These are phyloP conservation scores for Arabis hirsuta DNA, from an alignment of 345 rosid genomes.

Conservation along the genomic window DNA sequence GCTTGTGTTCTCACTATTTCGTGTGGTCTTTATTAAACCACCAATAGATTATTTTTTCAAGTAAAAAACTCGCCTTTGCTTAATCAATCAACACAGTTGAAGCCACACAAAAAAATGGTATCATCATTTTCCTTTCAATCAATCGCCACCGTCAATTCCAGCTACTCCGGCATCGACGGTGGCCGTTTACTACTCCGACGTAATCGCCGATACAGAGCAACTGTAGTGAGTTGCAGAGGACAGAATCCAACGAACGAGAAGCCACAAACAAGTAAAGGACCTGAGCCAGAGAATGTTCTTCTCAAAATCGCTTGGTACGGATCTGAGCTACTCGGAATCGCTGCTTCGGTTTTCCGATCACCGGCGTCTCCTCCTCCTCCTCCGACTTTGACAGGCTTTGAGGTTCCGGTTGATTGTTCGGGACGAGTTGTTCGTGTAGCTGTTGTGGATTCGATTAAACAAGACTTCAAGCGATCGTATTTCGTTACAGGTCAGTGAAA, in stretches of 20 bases:
- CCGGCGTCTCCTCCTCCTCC: conserved; percentile 24
- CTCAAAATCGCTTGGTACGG: conserved; percentile 94
- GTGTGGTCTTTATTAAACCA: conserved; percentile 37
- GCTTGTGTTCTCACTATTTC: background rate
- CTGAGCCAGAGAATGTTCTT: conserved; percentile 65
- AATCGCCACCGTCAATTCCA: conserved; percentile 32
- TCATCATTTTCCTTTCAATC: conserved; percentile 46
- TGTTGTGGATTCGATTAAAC: conserved; percentile 66
- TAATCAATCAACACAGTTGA: conserved; percentile 7
- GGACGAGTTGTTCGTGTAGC: conserved; percentile 61
- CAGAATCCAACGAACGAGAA: conserved; percentile 45
- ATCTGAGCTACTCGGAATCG: conserved; percentile 91
- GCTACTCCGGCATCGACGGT: conserved; percentile 32
- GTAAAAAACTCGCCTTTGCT: conserved; percentile 6
- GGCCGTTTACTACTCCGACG: conserved; percentile 23
- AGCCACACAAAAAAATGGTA: conserved; percentile 48
- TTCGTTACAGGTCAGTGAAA: conserved; percentile 72
- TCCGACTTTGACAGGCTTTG: background rate
- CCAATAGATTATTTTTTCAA: background rate
- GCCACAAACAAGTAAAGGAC: conserved; percentile 43
- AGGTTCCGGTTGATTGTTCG: conserved; percentile 51
- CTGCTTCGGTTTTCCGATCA: conserved; percentile 75
- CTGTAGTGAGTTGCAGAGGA: conserved; percentile 36
- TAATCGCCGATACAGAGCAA: background rate
- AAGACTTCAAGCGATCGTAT: conserved; percentile 77